Percentiles rank a stretch among this genome's conserved stretches.
Evolutionary conservation across 306 rosid species (phyloP).

Genomic region (Medicago arabica): DNA sequence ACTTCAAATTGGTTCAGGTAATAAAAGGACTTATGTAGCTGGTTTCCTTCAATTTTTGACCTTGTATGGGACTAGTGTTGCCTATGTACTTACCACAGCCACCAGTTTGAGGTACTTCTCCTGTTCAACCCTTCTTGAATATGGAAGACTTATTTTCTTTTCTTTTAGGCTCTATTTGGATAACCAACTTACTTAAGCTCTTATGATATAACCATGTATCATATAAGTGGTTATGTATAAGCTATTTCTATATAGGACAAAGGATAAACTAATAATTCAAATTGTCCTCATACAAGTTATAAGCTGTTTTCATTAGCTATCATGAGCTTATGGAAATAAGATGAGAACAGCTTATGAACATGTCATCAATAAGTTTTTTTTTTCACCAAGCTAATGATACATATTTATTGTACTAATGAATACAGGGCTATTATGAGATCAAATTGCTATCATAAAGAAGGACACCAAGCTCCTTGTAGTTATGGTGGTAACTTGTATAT

Average conservation of each 20-base stretch:
- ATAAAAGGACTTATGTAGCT: conserved; percentile 56
- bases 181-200: neutral
- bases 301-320: too few relatives aligned
- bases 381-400: too few relatives aligned
- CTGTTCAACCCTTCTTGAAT: neutral
- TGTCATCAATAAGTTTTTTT: too few relatives aligned
- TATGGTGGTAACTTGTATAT: conserved; percentile 59
- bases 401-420: neutral
- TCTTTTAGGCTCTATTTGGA: neutral
- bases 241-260: too few relatives aligned
- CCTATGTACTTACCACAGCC: conserved; percentile 77
- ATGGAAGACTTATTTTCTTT: neutral
- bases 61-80: conserved; percentile 66
- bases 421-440: conserved; percentile 75
- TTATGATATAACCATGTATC: too few relatives aligned
- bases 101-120: conserved; percentile 63
- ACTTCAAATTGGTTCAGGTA: conserved; percentile 56
- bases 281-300: too few relatives aligned
- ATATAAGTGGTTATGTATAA: too few relatives aligned
- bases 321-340: too few relatives aligned
- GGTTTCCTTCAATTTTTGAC: conserved; percentile 61
- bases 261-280: neutral
- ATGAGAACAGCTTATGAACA: too few relatives aligned
- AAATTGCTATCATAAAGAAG: conserved; percentile 78
- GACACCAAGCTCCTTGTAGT: conserved; percentile 68